A percentile compares a stretch with the other conserved stretches of the same genome.
Evolutionary conservation across 148 eudicot genomes (phyloP).

Genomic region (Diospyros kaki): DNA sequence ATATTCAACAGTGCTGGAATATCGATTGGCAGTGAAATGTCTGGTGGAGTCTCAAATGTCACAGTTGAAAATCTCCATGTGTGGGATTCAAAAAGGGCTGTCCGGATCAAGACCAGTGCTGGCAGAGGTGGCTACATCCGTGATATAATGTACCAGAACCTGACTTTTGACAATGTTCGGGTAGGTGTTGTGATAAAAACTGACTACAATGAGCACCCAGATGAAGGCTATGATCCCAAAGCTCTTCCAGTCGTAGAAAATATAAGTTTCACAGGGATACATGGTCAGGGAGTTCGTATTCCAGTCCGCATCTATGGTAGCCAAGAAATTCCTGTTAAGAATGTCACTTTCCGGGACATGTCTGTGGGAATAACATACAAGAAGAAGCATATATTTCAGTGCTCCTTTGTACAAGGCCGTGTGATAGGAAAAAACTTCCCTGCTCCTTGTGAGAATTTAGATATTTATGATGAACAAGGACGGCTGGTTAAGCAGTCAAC

Average conservation of each 20-base stretch:
- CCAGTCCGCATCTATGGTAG: constrained; percentile 91
- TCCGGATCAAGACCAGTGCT: constrained; percentile 80
- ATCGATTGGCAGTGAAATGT: constrained; percentile 99
- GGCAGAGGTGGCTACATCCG: constrained; percentile 94
- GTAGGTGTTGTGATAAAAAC: constrained; percentile 85
- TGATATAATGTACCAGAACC: constrained; percentile 59
- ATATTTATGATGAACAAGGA: constrained; percentile 72
- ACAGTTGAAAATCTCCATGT: constrained; percentile 63
- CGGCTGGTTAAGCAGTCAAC: constrained; percentile 47
- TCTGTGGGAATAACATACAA: constrained; percentile 76
- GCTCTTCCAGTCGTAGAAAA: constrained; percentile 56
- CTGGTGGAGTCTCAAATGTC: constrained; percentile 89
- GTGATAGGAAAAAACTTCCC: constrained; percentile 76
- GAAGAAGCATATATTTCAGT: constrained; percentile 82
- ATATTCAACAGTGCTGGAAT: constrained; percentile 68
- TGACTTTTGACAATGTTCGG: constrained; percentile 66
- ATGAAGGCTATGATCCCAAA: constrained; percentile 65
- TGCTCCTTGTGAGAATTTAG: constrained; percentile 82
- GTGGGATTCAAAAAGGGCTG: constrained; percentile 80
- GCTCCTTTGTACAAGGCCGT: constrained; percentile 75
- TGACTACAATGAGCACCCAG: constrained; percentile 93
- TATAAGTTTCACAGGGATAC: constrained; percentile 55
- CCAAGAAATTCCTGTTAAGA: constrained; percentile 62
- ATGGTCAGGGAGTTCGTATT: constrained; percentile 82
- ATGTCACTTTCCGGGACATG: constrained; percentile 72